Base-by-base conservation (phyloP, 139 green algal genomes). In the Dunaliella sp. region DNA sequence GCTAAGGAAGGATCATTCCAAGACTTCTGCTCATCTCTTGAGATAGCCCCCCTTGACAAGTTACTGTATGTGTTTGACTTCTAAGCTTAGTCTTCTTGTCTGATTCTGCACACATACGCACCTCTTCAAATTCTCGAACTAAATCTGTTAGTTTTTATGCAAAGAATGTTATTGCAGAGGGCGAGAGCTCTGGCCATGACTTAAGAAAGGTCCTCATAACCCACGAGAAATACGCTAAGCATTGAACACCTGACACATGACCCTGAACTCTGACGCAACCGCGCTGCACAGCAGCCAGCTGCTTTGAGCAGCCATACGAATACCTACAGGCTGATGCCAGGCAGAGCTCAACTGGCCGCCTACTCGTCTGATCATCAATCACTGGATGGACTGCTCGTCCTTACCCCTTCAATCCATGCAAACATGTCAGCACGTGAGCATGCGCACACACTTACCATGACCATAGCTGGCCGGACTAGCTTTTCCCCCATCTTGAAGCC, bases 401-500 rank as follows among this genome's bases (percentile, higher is more conserved):
- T 26, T 16, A 26, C 7, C 48, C 48, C 48, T 7, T 65, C 7
- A 65, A 65, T 65, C 16, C 7, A 65, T 7, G 48, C 7, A 16
- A 16, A 7, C 16, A 16, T 65, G 16, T 65, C 48, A n/a, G 7
- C 48, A 65, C 7, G 7, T 65, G 48, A 16, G 16, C 48, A 16
- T 16, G 16, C 7, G 48, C 48, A 65, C 48, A 65, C 16, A 65
- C 48, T 65, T 65, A 99, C 97, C 93, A 98, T 98, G 73, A 99
- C 97, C 97, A 99, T 99, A 81, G 97, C 95, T 12, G 97, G 90
- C 31, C 97, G 89, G 77, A 99, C 80, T 86, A 99, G 94, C 87
- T 91, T 92, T 21, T 96, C 95, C 0, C 93, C 94, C 30, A 98
- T 90, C 36, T 82, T 88, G 93, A 98, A 99, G 65, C 97, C 97